A percentile compares a stretch with the other conserved stretches of the same genome.
Evolutionary conservation across 768 basidiomycete genomes (phyloP).

Genomic region (Udeniomyces megalosporus): DNA sequence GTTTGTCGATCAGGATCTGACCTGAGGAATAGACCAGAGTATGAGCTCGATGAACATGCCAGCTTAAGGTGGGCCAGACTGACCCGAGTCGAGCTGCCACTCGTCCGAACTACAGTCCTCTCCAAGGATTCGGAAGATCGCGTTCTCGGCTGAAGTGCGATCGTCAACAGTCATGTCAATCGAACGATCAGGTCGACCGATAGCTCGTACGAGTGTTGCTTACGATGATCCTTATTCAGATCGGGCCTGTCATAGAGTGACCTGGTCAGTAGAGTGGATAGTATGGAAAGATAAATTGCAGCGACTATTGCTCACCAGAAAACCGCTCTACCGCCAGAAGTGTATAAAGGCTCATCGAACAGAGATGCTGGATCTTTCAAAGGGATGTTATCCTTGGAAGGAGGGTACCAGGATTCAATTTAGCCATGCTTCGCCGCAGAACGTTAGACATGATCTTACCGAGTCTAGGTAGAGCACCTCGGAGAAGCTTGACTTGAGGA

Average conservation of each 20-base stretch:
- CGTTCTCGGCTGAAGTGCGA: slow-evolving; percentile 27
- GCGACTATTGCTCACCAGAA: slow-evolving; percentile 26
- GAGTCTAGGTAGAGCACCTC: slow-evolving; percentile 33
- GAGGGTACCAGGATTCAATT: too few relatives aligned
- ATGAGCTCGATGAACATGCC: not conserved
- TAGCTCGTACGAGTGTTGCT: not conserved
- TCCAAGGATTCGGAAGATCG: slow-evolving; percentile 33
- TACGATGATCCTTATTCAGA: slow-evolving; percentile 26
- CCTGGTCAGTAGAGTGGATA: too few relatives aligned
- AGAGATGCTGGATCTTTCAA: slow-evolving; percentile 30
- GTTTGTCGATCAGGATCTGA: slow-evolving; percentile 34
- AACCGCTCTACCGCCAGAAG: slow-evolving; percentile 24
- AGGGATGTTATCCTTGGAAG: slow-evolving; percentile 33
- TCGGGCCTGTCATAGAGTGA: slow-evolving; percentile 23
- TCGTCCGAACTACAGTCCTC: slow-evolving; percentile 26
- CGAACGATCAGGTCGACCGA: not conserved
- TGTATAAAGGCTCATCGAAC: slow-evolving; percentile 29
- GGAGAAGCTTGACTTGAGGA: slow-evolving; percentile 28
- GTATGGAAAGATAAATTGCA: too few relatives aligned
- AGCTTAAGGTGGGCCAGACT: not conserved
- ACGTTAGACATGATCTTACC: slow-evolving; percentile 10
- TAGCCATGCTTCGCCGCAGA: too few relatives aligned
- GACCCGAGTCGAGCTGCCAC: slow-evolving; percentile 32
- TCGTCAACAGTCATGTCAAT: too few relatives aligned
- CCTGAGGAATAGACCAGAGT: slow-evolving; percentile 15